Percentiles rank a stretch among this genome's conserved stretches.
Conservation (phyloP, 2,329 filamentous ascomycete genomes). For the Xylaria sp. region DNA sequence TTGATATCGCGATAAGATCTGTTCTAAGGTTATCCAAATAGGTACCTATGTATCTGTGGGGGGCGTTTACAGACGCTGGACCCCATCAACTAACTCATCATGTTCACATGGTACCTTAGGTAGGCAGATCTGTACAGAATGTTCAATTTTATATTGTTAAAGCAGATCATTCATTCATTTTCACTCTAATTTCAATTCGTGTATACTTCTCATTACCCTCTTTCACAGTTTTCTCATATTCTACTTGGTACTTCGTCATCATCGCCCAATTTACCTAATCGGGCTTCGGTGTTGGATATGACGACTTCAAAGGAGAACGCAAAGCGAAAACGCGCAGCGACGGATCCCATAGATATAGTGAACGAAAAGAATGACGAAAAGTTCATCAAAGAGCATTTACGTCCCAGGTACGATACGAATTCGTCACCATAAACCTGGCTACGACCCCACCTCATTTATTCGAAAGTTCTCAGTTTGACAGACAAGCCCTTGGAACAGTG, state of each 20-base stretch:
- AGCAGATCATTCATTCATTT: background rate
- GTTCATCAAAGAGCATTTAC: slow-evolving; percentile 61
- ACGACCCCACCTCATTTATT: background rate
- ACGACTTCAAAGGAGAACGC: slow-evolving; percentile 35
- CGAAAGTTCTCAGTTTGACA: slow-evolving; percentile 16
- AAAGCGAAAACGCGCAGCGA: slow-evolving; percentile 47
- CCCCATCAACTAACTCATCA: background rate
- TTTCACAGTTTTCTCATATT: background rate
- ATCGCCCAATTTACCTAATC: background rate
- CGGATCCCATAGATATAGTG: slow-evolving; percentile 58
- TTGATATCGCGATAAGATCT: slow-evolving; percentile 4
- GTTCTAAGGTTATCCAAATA: too few species aligned
- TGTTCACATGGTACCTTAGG: too few species aligned
- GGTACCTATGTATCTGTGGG: background rate
- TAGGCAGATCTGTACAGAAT: background rate
- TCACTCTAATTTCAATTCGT: background rate
- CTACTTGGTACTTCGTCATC: background rate
- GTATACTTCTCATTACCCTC: background rate
- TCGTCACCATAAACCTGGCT: slow-evolving; percentile 12
- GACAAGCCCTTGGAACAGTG: slow-evolving; percentile 28
- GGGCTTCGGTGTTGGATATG: slow-evolving; percentile 26
- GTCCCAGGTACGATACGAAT: slow-evolving; percentile 54
- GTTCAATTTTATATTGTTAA: background rate
- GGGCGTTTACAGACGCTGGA: background rate
- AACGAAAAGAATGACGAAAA: slow-evolving; percentile 59